phyloP scores from a whole-genome alignment of 2,329 filamentous ascomycete genomes.

The Fusarium burgessii region DNA sequence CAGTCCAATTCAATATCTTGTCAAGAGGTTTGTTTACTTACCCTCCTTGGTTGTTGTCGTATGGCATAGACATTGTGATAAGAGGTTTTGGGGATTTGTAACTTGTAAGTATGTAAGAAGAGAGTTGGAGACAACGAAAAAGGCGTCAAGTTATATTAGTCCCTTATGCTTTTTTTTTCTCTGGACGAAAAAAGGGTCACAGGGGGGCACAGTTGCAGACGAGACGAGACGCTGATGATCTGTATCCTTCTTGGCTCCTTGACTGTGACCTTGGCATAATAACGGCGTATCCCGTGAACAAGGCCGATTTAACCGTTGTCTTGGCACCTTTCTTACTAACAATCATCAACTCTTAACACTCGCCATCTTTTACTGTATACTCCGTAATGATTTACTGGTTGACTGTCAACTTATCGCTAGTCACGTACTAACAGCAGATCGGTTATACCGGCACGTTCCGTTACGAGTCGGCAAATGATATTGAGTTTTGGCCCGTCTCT shows the following conservation, averaged over 20 bases:
- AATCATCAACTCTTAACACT: neutral
- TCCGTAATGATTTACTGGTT: neutral
- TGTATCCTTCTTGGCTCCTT: constrained; percentile 34
- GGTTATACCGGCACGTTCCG: constrained; percentile 10
- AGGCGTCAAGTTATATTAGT: constrained; percentile 10
- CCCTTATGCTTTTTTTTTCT: neutral
- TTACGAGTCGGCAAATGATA: constrained; percentile 2
- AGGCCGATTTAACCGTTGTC: constrained; percentile 39
- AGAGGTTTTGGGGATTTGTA: neutral
- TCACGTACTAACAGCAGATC: neutral
- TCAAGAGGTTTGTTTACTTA: neutral
- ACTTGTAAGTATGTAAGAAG: neutral
- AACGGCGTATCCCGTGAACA: constrained; percentile 15
- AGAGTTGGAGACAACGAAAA: neutral
- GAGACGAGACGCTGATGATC: constrained; percentile 21
- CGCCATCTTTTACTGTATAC: too few relatives aligned
- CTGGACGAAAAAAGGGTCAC: neutral
- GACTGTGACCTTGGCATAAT: constrained; percentile 34
- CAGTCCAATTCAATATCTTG: too few relatives aligned
- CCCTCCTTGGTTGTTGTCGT: constrained; percentile 34
- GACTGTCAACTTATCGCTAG: neutral
- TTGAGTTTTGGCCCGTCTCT: neutral
- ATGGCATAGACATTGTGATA: constrained; percentile 33
- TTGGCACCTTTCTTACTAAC: constrained; percentile 12
- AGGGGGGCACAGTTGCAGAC: neutral